A percentile compares a stretch with the other conserved stretches of the same genome.
phyloP scores from a whole-genome alignment of 176 grass and related monocot species.

The Luzula sylvatica region DNA sequence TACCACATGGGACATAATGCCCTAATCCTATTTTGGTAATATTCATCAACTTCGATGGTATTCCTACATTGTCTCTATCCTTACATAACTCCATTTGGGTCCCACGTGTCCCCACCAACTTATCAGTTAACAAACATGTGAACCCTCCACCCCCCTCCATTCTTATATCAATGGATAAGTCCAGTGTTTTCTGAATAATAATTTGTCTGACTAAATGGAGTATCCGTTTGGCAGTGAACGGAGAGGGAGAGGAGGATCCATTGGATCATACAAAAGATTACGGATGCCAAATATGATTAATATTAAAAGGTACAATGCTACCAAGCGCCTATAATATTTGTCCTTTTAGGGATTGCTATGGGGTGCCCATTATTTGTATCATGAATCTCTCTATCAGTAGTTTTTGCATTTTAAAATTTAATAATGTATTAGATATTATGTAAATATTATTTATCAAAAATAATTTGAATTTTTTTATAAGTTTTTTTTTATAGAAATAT shows the following conservation, averaged over 20 bases:
- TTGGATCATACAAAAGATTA: slow-evolving; percentile 25
- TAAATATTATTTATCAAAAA: too few relatives aligned
- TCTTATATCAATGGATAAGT: not conserved
- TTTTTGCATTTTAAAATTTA: too few relatives aligned
- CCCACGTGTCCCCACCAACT: slow-evolving; percentile 3
- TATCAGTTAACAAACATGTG: not conserved
- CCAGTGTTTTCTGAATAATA: not conserved
- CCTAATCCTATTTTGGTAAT: not conserved
- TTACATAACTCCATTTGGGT: not conserved
- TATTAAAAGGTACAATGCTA: slow-evolving; percentile 23
- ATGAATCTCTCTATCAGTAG: too few relatives aligned
- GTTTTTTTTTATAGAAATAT: too few relatives aligned
- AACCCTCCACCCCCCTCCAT: not conserved
- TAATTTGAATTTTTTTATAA: too few relatives aligned
- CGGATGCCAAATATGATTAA: slow-evolving; percentile 13
- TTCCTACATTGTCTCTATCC: slow-evolving; percentile 4
- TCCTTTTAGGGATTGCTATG: not conserved
- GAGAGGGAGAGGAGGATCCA: not conserved
- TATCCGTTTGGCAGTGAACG: not conserved
- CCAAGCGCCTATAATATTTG: slow-evolving; percentile 11
- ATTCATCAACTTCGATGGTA: not conserved
- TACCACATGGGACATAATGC: slow-evolving; percentile 6
- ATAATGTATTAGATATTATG: too few relatives aligned
- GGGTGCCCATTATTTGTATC: too few relatives aligned
- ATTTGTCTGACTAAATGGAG: slow-evolving; percentile 1